These are phyloP conservation scores for Neoarthrinium moseri DNA, from an alignment of 2,329 filamentous ascomycete genomes.

Conservation along the genomic window DNA sequence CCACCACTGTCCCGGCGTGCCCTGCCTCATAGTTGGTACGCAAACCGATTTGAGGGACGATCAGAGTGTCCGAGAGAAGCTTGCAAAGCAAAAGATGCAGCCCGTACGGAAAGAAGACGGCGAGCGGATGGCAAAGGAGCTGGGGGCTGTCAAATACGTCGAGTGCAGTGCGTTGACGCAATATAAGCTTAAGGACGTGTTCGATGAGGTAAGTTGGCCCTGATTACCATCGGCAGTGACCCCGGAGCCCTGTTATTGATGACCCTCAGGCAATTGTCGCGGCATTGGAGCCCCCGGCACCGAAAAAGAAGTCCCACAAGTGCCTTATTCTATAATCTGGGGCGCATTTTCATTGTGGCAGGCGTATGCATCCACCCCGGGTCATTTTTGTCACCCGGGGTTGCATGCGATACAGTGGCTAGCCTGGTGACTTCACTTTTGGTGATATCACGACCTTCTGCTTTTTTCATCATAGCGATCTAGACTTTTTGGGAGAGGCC, in stretches of 20 bases:
- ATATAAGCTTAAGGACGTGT: constrained; percentile 98
- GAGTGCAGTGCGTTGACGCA: constrained; percentile 98
- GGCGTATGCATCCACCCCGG: too few species aligned
- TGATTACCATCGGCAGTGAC: not conserved
- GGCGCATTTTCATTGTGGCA: too few species aligned
- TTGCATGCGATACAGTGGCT: too few species aligned
- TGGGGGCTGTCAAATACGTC: constrained; percentile 98
- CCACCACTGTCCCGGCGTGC: constrained; percentile 96
- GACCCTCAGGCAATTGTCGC: constrained; percentile 83
- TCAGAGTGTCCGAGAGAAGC: constrained; percentile 80
- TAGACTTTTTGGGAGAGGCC: constrained; percentile 9
- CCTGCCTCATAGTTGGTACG: constrained; percentile 95
- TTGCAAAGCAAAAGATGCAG: constrained; percentile 93
- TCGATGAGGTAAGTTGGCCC: constrained; percentile 77
- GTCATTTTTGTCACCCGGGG: too few species aligned
- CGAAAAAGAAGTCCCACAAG: constrained; percentile 73
- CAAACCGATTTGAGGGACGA: constrained; percentile 96
- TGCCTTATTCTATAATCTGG: constrained; percentile 73
- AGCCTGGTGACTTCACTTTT: too few species aligned
- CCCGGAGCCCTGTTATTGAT: not conserved
- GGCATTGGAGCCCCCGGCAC: constrained; percentile 81
- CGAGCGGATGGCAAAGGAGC: constrained; percentile 92
- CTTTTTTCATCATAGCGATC: constrained; percentile 14
- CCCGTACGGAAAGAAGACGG: constrained; percentile 91
- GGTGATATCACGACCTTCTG: too few species aligned